Evolutionary conservation across 2,329 filamentous ascomycete genomes (phyloP).

Genomic region (Helicocarpus griseus): DNA sequence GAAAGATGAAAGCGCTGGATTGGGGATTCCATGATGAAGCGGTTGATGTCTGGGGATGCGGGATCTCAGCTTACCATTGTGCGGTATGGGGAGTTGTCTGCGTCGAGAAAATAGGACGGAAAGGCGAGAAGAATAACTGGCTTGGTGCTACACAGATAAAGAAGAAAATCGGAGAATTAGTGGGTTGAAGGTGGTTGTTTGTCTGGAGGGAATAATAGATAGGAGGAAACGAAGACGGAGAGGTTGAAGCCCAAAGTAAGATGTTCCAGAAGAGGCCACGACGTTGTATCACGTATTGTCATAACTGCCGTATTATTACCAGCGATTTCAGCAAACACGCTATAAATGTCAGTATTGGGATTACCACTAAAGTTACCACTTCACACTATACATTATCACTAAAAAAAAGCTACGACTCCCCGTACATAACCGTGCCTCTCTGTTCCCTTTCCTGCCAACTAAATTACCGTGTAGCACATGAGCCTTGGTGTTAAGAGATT

Average conservation of each 20-base stretch:
- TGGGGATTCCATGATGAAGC: not conserved
- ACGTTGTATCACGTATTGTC: constrained; percentile 5
- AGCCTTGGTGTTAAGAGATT: too few relatives aligned
- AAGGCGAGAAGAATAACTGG: not conserved
- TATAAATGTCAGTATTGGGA: not conserved
- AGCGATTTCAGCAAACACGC: not conserved
- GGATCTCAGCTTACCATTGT: constrained; percentile 9
- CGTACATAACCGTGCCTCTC: too few relatives aligned
- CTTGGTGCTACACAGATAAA: not conserved
- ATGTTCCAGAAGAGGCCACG: constrained; percentile 10
- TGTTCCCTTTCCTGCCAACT: too few relatives aligned
- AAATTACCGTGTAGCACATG: too few relatives aligned
- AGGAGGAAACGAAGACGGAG: not conserved
- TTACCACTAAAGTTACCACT: not conserved
- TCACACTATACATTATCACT: not conserved
- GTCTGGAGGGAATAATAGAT: not conserved
- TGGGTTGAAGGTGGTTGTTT: not conserved
- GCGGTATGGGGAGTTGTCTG: not conserved
- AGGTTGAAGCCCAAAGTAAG: not conserved
- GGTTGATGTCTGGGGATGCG: not conserved
- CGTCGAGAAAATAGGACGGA: not conserved
- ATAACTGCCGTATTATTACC: not conserved
- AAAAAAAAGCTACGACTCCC: too few relatives aligned
- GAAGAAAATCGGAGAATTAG: not conserved
- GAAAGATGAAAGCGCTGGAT: not conserved